phyloP scores from a whole-genome alignment of 2,329 filamentous ascomycete species.

The Geosmithia morbida region DNA sequence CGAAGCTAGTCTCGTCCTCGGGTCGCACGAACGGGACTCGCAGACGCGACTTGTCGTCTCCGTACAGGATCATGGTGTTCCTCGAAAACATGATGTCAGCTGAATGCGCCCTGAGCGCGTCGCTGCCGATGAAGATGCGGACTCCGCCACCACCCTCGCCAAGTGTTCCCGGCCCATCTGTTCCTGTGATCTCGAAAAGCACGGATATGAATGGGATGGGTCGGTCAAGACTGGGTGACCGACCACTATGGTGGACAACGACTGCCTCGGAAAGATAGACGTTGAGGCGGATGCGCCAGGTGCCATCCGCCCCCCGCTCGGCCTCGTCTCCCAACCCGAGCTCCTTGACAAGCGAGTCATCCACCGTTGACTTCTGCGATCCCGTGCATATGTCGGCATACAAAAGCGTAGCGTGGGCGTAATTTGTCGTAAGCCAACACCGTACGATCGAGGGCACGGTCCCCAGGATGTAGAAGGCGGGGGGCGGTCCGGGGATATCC shows the following conservation, averaged over 20 bases:
- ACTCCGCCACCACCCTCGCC: conserved; percentile 25
- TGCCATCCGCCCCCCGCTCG: conserved; percentile 48
- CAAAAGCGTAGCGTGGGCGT: conserved; percentile 75
- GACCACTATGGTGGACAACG: conserved; percentile 59
- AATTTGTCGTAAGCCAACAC: conserved; percentile 86
- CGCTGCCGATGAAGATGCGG: conserved; percentile 80
- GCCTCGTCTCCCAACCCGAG: conserved; percentile 57
- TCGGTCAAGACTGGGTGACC: conserved; percentile 54
- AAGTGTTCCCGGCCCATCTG: conserved; percentile 23
- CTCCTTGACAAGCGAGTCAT: conserved; percentile 58
- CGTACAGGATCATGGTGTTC: conserved; percentile 76
- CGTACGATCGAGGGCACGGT: conserved; percentile 88
- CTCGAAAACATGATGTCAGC: conserved; percentile 87
- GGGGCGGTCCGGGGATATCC: conserved; percentile 61
- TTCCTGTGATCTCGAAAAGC: conserved; percentile 59
- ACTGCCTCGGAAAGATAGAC: conserved; percentile 88
- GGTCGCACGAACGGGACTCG: conserved; percentile 86
- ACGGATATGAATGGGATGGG: conserved; percentile 65
- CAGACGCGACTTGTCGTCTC: conserved; percentile 74
- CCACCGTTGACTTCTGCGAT: conserved; percentile 75
- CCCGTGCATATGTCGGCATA: conserved; percentile 91
- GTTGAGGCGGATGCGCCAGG: conserved; percentile 57
- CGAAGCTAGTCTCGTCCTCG: conserved; percentile 73
- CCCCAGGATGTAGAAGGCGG: conserved; percentile 72
- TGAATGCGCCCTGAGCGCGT: conserved; percentile 71